These are phyloP conservation scores for Leishmania tropica DNA, from an alignment of 208 protist species.

Conservation along the genomic window DNA sequence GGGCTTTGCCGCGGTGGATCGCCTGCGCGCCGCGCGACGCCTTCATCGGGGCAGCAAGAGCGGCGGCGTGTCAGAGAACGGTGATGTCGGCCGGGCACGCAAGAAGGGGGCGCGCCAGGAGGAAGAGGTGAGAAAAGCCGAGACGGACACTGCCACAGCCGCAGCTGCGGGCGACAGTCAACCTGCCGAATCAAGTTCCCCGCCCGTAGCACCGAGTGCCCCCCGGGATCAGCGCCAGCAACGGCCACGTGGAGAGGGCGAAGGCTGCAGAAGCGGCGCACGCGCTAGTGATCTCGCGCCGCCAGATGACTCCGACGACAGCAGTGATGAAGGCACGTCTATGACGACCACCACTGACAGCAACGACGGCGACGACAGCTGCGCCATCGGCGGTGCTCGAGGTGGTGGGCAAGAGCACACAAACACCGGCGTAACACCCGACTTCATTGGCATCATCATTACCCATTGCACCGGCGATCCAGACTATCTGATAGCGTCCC, in stretches of 20 bases:
- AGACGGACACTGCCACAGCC: neutral
- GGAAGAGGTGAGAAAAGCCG: neutral
- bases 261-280: neutral
- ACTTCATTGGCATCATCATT: conserved; percentile 80
- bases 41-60: neutral
- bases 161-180: neutral
- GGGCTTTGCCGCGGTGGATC: conserved; percentile 52
- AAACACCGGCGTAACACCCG: conserved; percentile 20
- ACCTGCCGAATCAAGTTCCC: neutral
- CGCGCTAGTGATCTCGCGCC: neutral
- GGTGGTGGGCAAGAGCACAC: neutral
- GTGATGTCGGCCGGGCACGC: neutral
- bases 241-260: neutral
- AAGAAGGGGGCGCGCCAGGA: neutral
- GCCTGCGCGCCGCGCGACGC: conserved; percentile 13
- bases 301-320: neutral
- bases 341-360: neutral
- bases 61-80: neutral
- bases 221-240: neutral
- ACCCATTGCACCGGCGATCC: conserved; percentile 64
- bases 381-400: neutral
- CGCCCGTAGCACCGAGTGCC: neutral
- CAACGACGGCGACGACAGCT: neutral
- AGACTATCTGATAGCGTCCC: conserved; percentile 28
- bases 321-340: neutral